Conservation (phyloP, 176 grass and related monocot genomes). For the Oryza meridionalis region DNA sequence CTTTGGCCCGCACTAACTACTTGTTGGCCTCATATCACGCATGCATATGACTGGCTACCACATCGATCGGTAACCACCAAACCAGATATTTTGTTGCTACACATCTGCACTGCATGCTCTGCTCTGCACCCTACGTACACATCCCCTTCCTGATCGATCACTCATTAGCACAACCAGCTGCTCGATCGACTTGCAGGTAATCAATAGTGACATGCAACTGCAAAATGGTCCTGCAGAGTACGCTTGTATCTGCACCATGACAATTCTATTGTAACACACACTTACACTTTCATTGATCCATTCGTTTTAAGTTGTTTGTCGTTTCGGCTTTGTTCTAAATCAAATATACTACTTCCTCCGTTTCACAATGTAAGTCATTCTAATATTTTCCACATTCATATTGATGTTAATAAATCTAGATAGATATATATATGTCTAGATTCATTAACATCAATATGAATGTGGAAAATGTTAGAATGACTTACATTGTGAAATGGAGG, state of each 20-base stretch:
- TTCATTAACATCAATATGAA: no score
- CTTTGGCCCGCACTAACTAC: background rate
- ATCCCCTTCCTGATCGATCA: background rate
- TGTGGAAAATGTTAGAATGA: no score
- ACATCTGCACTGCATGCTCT: background rate
- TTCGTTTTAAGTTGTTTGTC: no score
- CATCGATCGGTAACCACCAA: background rate
- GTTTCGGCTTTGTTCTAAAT: no score
- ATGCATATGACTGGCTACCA: background rate
- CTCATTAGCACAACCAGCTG: background rate
- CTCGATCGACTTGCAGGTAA: background rate
- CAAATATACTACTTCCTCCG: no score
- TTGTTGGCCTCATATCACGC: background rate
- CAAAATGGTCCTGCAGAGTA: background rate
- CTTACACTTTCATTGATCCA: no score
- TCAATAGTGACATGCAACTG: background rate
- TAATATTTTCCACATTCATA: no score
- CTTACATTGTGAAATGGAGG: no score
- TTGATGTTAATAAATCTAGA: no score
- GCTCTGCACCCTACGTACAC: background rate
- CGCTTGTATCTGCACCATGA: background rate
- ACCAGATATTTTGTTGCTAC: background rate
- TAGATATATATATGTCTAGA: no score
- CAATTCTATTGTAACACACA: background rate
- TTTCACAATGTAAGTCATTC: no score